Conservation (phyloP, 352 stramenopile genomes). For the Phytophthora tubulina region DNA sequence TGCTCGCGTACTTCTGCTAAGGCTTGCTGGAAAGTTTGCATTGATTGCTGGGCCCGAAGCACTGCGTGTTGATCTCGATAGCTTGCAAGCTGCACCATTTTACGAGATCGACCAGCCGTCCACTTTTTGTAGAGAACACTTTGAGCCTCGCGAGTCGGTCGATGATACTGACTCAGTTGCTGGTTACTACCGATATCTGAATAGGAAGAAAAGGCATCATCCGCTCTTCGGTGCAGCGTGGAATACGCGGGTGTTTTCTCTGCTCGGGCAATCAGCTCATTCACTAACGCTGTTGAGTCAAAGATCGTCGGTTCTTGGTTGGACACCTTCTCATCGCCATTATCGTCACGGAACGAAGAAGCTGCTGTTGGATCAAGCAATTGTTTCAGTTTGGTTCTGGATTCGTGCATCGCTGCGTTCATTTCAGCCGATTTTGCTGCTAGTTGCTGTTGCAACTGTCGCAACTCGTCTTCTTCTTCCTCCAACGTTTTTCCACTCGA, state of each 20-base stretch:
- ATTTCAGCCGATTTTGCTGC: slow-evolving; percentile 28
- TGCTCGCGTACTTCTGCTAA: slow-evolving; percentile 38
- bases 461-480: slow-evolving; percentile 46
- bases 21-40: slow-evolving; percentile 52
- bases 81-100: slow-evolving; percentile 32
- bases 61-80: slow-evolving; percentile 29
- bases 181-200: neutral
- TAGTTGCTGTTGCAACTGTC: slow-evolving; percentile 27
- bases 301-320: slow-evolving; percentile 41
- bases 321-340: neutral
- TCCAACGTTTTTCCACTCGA: slow-evolving; percentile 29
- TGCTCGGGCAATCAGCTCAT: slow-evolving; percentile 35
- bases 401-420: slow-evolving; percentile 35
- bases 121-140: slow-evolving; percentile 45
- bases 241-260: slow-evolving; percentile 10
- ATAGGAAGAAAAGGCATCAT: slow-evolving; percentile 1
- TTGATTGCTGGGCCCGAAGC: slow-evolving; percentile 53
- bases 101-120: slow-evolving; percentile 30
- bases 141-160: slow-evolving; percentile 29
- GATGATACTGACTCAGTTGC: neutral
- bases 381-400: slow-evolving; percentile 32
- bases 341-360: neutral
- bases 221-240: neutral
- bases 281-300: slow-evolving; percentile 38
- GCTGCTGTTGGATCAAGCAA: slow-evolving; percentile 14